A percentile compares a stretch with the other conserved stretches of the same genome.
Conservation (phyloP, 2,329 filamentous ascomycete species). For the Xylariaceae sp. region DNA sequence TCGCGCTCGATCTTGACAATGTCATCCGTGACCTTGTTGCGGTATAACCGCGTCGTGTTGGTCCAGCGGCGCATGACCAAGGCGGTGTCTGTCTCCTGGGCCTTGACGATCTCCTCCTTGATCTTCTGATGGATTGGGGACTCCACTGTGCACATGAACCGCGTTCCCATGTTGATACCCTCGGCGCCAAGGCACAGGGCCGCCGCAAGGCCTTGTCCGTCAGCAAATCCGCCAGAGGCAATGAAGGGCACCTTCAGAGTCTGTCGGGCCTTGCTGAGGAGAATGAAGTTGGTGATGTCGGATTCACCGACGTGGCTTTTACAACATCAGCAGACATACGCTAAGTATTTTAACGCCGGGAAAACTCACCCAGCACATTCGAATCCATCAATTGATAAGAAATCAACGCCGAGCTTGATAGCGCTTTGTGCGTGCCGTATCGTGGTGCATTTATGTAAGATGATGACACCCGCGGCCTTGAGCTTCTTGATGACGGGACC, state of each 20-base stretch:
- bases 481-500: slow-evolving; percentile 87
- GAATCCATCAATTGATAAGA: slow-evolving; percentile 94
- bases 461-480: slow-evolving; percentile 71
- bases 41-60: slow-evolving; percentile 85
- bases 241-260: slow-evolving; percentile 85
- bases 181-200: slow-evolving; percentile 85
- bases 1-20: slow-evolving; percentile 80
- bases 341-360: neutral
- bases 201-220: slow-evolving; percentile 88
- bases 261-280: slow-evolving; percentile 81
- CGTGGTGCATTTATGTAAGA: slow-evolving; percentile 97
- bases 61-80: slow-evolving; percentile 85
- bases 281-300: slow-evolving; percentile 86
- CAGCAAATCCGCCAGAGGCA: slow-evolving; percentile 90
- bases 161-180: slow-evolving; percentile 97
- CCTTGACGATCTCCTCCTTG: slow-evolving; percentile 86
- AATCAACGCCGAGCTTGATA: slow-evolving; percentile 92
- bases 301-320: slow-evolving; percentile 71
- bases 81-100: slow-evolving; percentile 86
- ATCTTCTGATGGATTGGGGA: slow-evolving; percentile 89
- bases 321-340: neutral
- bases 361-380: slow-evolving; percentile 72
- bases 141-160: slow-evolving; percentile 95
- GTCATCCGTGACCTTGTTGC: slow-evolving; percentile 80
- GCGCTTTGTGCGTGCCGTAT: slow-evolving; percentile 90